Conservation (phyloP, 2,329 filamentous ascomycete species). For the Scytalidium sp. region DNA sequence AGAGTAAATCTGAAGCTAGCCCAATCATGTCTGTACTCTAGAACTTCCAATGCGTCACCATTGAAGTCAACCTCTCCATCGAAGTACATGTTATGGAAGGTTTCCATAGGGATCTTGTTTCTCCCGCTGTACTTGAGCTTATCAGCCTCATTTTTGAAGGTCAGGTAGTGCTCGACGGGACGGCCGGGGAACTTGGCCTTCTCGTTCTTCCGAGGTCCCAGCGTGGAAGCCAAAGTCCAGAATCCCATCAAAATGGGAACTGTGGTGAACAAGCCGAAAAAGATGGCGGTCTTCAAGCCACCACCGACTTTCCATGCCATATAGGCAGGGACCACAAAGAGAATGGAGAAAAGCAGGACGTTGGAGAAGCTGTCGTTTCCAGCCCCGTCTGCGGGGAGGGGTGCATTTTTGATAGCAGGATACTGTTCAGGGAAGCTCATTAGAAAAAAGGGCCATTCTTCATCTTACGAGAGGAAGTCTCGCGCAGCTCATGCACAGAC, state of each 20-base stretch:
- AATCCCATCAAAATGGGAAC: constrained; percentile 77
- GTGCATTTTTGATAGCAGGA: constrained; percentile 88
- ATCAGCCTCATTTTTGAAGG: constrained; percentile 65
- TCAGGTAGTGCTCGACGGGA: constrained; percentile 86
- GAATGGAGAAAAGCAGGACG: constrained; percentile 65
- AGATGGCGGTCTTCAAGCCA: constrained; percentile 81
- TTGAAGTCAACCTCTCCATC: constrained; percentile 94
- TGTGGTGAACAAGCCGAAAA: constrained; percentile 77
- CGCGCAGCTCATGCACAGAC: constrained; percentile 3
- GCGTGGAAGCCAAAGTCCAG: constrained; percentile 77
- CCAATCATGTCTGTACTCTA: constrained; percentile 98
- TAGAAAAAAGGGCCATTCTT: constrained; percentile 21
- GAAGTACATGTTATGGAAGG: constrained; percentile 98
- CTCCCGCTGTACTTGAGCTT: constrained; percentile 68
- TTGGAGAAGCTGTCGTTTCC: constrained; percentile 89
- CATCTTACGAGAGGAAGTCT: constrained; percentile 1
- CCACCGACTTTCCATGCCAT: constrained; percentile 80
- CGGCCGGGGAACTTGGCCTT: constrained; percentile 85
- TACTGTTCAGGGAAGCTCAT: constrained; percentile 52
- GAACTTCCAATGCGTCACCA: constrained; percentile 80
- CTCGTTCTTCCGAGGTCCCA: constrained; percentile 88
- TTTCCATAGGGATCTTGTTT: constrained; percentile 85
- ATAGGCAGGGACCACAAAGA: constrained; percentile 73
- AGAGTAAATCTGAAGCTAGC: constrained; percentile 89
- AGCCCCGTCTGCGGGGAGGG: constrained; percentile 84